Evolutionary conservation across 169 alveolate species (phyloP).

Genomic region (Ichthyophthirius multifiliis): DNA sequence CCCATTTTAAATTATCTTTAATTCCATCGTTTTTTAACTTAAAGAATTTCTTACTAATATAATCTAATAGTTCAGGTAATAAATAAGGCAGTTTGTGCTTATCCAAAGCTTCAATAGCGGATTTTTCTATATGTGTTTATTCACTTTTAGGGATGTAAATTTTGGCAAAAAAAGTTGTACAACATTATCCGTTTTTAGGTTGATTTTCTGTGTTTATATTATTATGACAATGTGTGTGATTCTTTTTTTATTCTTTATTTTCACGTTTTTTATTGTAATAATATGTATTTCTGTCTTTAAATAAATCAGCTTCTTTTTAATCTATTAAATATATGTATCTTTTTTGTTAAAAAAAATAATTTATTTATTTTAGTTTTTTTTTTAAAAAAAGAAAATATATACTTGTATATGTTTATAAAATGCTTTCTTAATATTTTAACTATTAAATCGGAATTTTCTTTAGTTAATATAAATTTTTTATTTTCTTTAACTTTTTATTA

Average conservation of each 20-base stretch:
- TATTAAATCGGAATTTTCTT: neutral
- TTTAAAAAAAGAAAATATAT: too few relatives aligned
- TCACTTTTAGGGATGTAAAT: neutral
- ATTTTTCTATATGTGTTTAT: neutral
- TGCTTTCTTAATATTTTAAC: neutral
- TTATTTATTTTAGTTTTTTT: too few relatives aligned
- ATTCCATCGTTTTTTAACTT: neutral
- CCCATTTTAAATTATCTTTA: neutral
- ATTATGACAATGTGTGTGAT: neutral
- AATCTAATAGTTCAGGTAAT: neutral
- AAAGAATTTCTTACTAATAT: neutral
- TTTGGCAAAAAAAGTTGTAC: constrained; percentile 2
- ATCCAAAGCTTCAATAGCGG: neutral
- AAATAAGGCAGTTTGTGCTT: neutral
- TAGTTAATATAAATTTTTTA: neutral
- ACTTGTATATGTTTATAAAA: neutral
- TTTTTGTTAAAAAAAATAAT: too few relatives aligned
- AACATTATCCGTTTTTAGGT: neutral
- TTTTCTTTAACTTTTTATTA: neutral
- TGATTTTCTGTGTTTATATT: neutral
- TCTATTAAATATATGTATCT: neutral
- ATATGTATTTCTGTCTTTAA: neutral
- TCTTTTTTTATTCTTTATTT: neutral
- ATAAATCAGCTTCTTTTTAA: neutral
- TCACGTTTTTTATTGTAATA: constrained; percentile 2